Base-by-base conservation (phyloP, 495 filamentous ascomycete species). In the Diplogelasinospora grovesii region DNA sequence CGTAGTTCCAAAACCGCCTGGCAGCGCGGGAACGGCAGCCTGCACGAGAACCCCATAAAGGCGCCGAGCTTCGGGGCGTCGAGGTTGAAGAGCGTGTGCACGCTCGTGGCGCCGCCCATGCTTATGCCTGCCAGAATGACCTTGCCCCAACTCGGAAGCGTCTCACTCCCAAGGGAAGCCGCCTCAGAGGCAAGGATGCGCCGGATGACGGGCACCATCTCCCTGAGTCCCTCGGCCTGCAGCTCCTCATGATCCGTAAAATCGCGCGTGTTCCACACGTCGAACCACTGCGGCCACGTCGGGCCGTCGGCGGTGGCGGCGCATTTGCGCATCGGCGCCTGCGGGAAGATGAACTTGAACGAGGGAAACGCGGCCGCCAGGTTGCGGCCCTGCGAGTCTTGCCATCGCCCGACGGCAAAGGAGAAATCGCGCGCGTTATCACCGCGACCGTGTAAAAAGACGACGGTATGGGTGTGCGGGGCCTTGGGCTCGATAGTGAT, bases 381-480 rank as follows among this genome's bases (percentile, higher is more conserved):
- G 26, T 46, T 54, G 37, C 48, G 55, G 39, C 45, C 31, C 24
- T 45, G 46, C 3, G 57, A 59, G 24, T 53, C 54, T 52, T 56
- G 33, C 28, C 34, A 47, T 11, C 54, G 39, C 28, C 63, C 53
- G 13, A 77, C 54, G 4, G 74, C 68, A n/a, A 50, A 39, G 20
- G 65, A 65, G 45, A 81, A 77, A 46, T 73, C 64, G 11, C 53
- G 29, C 1, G 69, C 71, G 21, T 52, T 60, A 52, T 71, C 75
- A 22, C 69, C 71, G n/a, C 75, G 70, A 11, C 75, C 79, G 51
- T 80, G 76, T 10, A 79, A 63, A 22, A 81, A 59, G 41, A 82
- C 74, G 27, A 71, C 58, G 0, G 77, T 82, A 46, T 77, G 66
- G 0, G 71, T 76, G 50, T 42, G 45, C 3, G 15, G 1, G 6